These are phyloP conservation scores for Trematosphaeria pertusa DNA, from an alignment of 2,329 filamentous ascomycete species.

Conservation along the genomic window DNA sequence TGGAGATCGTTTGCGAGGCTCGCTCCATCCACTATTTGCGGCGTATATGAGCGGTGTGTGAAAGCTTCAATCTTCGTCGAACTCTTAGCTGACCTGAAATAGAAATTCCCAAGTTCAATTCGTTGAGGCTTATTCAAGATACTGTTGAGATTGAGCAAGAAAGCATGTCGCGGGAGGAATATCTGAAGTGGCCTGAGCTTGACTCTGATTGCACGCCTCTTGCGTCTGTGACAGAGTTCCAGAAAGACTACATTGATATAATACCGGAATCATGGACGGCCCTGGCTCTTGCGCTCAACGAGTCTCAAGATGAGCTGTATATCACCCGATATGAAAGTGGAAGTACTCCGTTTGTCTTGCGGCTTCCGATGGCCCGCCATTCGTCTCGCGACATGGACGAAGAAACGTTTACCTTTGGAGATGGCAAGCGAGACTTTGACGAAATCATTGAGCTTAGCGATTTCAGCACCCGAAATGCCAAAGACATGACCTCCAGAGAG, in stretches of 20 bases:
- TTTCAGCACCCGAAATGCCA: constrained; percentile 76
- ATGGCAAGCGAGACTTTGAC: constrained; percentile 78
- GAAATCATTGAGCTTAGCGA: constrained; percentile 86
- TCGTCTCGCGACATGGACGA: constrained; percentile 80
- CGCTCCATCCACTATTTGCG: constrained; percentile 48
- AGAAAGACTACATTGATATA: constrained; percentile 82
- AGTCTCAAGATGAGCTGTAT: constrained; percentile 82
- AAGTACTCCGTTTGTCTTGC: constrained; percentile 81
- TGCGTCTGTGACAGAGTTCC: constrained; percentile 63
- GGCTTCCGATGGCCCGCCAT: constrained; percentile 83
- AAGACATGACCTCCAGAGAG: constrained; percentile 75
- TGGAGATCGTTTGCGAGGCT: constrained; percentile 34
- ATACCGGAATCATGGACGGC: constrained; percentile 85
- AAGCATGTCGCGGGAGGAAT: constrained; percentile 41
- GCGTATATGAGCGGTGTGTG: constrained; percentile 47
- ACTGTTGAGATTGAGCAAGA: constrained; percentile 58
- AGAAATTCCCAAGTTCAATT: constrained; percentile 74
- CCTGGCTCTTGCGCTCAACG: constrained; percentile 83
- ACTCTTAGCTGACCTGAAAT: constrained; percentile 35
- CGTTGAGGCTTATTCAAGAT: constrained; percentile 71
- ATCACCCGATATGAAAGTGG: constrained; percentile 83
- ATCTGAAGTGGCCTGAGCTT: constrained; percentile 49
- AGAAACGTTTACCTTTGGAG: constrained; percentile 82
- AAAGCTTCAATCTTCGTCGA: background rate
- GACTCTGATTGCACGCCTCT: constrained; percentile 43